Evolutionary conservation across 2,329 filamentous ascomycete species (phyloP).

Genomic region (Colletotrichum endophyticum): DNA sequence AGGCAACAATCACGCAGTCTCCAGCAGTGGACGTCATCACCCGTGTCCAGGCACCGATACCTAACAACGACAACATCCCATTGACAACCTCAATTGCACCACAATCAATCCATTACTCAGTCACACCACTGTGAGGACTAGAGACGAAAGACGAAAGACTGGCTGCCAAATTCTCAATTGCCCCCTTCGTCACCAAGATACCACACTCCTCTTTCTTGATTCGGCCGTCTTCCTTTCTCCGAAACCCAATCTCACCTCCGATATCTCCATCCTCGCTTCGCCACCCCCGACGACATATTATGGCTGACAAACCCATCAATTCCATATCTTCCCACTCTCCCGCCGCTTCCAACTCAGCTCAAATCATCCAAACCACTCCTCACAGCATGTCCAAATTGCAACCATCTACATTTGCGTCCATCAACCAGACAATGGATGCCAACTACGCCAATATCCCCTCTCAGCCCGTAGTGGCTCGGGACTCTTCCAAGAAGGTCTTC

Average conservation of each 20-base stretch:
- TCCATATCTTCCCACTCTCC: conserved; percentile 28
- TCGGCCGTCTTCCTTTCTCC: conserved; percentile 11
- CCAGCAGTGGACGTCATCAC: conserved; percentile 8
- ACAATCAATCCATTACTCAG: background rate
- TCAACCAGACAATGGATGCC: conserved; percentile 28
- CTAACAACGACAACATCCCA: background rate
- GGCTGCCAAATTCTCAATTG: background rate
- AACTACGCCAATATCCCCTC: conserved; percentile 6
- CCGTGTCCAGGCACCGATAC: background rate
- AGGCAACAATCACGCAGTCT: background rate
- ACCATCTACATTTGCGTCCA: conserved; percentile 13
- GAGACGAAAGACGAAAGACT: background rate
- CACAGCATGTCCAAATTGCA: conserved; percentile 1
- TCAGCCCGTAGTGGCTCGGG: background rate
- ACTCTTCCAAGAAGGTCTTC: conserved; percentile 42
- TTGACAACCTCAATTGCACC: background rate
- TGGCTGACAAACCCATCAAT: conserved; percentile 22
- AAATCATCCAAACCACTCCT: background rate
- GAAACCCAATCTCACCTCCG: conserved; percentile 15
- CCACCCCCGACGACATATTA: conserved; percentile 16
- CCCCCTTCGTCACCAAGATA: background rate
- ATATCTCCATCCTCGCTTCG: conserved; percentile 20
- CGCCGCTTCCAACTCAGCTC: conserved; percentile 32
- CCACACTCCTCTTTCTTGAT: background rate
- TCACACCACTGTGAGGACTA: background rate